Conservation (phyloP, 31 red algal genomes). For the Odonthalia washingtoniensis region DNA sequence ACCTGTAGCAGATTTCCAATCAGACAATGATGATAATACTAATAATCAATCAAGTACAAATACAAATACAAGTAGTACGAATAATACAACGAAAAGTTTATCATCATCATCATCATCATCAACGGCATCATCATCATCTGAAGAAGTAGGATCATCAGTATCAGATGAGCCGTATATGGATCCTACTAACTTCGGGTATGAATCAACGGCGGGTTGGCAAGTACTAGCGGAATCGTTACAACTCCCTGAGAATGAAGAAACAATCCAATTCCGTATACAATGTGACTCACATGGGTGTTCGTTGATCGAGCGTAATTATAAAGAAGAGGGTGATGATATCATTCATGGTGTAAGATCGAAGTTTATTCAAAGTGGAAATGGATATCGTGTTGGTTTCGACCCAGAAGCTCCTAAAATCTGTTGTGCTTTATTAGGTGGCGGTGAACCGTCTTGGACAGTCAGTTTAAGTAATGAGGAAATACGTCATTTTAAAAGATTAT, state of each 20-base stretch:
- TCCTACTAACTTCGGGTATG: constrained; percentile 73
- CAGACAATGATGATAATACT: background rate
- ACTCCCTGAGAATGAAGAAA: constrained; percentile 52
- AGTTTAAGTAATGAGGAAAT: constrained; percentile 72
- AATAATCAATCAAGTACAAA: background rate
- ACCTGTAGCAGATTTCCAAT: constrained; percentile 56
- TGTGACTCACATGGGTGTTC: constrained; percentile 84
- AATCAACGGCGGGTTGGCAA: constrained; percentile 71
- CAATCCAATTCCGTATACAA: constrained; percentile 70
- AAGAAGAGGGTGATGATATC: constrained; percentile 40
- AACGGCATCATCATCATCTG: background rate
- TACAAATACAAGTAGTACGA: background rate
- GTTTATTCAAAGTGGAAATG: constrained; percentile 57
- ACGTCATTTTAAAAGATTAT: constrained; percentile 76
- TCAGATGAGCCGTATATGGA: constrained; percentile 76
- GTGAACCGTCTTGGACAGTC: constrained; percentile 64
- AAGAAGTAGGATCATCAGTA: constrained; percentile 15
- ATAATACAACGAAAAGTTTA: background rate
- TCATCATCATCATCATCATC: background rate
- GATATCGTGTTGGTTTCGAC: constrained; percentile 82
- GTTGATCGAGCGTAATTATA: constrained; percentile 67
- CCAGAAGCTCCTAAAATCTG: constrained; percentile 70
- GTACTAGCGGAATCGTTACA: constrained; percentile 49
- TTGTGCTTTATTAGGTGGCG: constrained; percentile 71
- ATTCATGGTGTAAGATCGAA: constrained; percentile 62